A percentile compares a stretch with the other conserved stretches of the same genome.
Evolutionary conservation across 2,329 filamentous ascomycete species (phyloP).

Genomic region (Ophiostoma sp.): DNA sequence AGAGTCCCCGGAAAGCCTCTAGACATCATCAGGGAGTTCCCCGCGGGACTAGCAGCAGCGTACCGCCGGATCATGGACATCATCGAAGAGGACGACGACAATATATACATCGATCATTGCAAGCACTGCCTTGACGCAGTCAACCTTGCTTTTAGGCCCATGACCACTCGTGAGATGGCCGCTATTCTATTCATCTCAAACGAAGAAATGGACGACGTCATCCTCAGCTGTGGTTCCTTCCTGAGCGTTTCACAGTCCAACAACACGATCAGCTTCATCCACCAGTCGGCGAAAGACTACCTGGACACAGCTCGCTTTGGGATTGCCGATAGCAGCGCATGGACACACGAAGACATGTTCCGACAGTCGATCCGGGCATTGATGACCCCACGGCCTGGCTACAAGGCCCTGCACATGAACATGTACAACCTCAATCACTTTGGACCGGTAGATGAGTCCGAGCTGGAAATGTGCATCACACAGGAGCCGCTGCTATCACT

Average conservation of each 20-base stretch:
- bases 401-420: background rate
- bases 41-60: background rate
- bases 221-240: background rate
- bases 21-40: background rate
- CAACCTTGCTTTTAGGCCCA: background rate
- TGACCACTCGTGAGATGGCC: background rate
- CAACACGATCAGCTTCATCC: background rate
- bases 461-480: background rate
- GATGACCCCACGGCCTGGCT: background rate
- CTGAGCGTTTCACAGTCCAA: background rate
- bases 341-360: background rate
- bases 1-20: background rate
- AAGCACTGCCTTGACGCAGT: conserved; percentile 3
- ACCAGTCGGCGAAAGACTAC: background rate
- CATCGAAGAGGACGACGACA: conserved; percentile 3
- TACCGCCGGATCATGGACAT: background rate
- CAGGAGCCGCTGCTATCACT: background rate
- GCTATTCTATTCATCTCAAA: background rate
- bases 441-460: background rate
- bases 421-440: background rate
- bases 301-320: background rate
- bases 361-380: background rate
- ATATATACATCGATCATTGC: background rate
- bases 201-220: background rate
- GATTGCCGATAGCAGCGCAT: background rate